These are phyloP conservation scores for Linderniella brevidens DNA, from an alignment of 257 asterid genomes.

Conservation along the genomic window DNA sequence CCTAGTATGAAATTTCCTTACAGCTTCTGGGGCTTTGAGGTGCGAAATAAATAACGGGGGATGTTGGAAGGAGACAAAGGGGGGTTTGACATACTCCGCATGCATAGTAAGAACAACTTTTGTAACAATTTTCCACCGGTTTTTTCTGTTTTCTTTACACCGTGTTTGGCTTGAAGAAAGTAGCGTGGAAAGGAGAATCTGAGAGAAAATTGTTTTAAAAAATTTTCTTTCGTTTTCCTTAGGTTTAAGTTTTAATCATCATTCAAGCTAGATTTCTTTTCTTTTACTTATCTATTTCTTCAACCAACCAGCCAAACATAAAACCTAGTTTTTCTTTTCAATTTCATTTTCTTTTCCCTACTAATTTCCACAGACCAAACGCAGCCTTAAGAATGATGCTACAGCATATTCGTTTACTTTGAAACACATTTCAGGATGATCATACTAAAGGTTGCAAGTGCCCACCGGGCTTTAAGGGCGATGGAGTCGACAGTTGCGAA, in stretches of 20 bases:
- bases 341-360: too few relatives aligned
- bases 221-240: too few relatives aligned
- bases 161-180: too few relatives aligned
- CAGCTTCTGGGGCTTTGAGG: constrained; percentile 84
- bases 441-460: constrained; percentile 75
- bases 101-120: constrained; percentile 55
- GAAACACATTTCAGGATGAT: constrained; percentile 36
- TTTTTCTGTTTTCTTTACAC: background rate
- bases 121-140: background rate
- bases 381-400: too few relatives aligned
- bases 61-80: constrained; percentile 69
- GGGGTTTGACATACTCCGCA: constrained; percentile 72
- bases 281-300: background rate
- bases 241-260: too few relatives aligned
- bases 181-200: too few relatives aligned
- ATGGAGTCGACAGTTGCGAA: constrained; percentile 69
- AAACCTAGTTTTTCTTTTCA: too few relatives aligned
- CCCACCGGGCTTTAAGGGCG: constrained; percentile 91
- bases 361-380: background rate
- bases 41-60: constrained; percentile 82
- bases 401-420: background rate
- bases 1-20: constrained; percentile 9
- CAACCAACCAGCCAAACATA: too few relatives aligned
- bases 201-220: too few relatives aligned
- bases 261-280: background rate